Evolutionary conservation across 306 rosid genomes (phyloP).

Genomic region (Quercus glauca): DNA sequence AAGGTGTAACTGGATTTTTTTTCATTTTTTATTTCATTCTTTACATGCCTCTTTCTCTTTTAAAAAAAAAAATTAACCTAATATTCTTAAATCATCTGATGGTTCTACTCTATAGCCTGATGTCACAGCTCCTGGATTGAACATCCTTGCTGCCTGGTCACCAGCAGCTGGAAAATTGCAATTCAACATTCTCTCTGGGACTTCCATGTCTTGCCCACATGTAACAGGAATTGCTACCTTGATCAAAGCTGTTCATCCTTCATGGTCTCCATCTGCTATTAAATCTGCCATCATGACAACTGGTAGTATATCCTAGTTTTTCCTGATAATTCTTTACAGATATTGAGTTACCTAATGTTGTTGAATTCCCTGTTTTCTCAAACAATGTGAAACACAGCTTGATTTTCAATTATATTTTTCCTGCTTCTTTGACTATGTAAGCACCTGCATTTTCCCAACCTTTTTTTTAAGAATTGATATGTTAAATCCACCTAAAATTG

Average conservation of each 20-base stretch:
- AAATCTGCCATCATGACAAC: slow-evolving; percentile 87
- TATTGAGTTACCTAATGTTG: not conserved
- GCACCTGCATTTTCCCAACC: not conserved
- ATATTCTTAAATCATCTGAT: slow-evolving; percentile 7
- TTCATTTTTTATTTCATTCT: no score
- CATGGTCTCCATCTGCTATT: slow-evolving; percentile 74
- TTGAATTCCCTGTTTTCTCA: slow-evolving; percentile 5
- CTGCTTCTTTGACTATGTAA: not conserved
- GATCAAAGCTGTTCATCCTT: slow-evolving; percentile 69
- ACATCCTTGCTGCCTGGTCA: slow-evolving; percentile 86
- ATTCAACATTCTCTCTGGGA: slow-evolving; percentile 68
- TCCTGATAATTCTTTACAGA: not conserved
- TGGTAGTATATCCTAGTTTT: slow-evolving; percentile 34
- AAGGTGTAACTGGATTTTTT: not conserved
- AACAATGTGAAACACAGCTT: slow-evolving; percentile 7
- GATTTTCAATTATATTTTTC: not conserved
- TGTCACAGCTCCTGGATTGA: slow-evolving; percentile 73
- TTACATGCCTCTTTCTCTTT: not conserved
- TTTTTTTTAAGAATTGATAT: not conserved
- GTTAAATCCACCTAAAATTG: not conserved
- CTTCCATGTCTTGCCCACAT: slow-evolving; percentile 91
- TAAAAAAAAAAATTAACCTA: no score
- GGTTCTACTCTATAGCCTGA: slow-evolving; percentile 62
- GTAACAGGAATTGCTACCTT: slow-evolving; percentile 76
- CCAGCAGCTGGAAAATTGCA: slow-evolving; percentile 51